Base-by-base conservation (phyloP, 2,329 filamentous ascomycete species). In the Emmonsia crescens region DNA sequence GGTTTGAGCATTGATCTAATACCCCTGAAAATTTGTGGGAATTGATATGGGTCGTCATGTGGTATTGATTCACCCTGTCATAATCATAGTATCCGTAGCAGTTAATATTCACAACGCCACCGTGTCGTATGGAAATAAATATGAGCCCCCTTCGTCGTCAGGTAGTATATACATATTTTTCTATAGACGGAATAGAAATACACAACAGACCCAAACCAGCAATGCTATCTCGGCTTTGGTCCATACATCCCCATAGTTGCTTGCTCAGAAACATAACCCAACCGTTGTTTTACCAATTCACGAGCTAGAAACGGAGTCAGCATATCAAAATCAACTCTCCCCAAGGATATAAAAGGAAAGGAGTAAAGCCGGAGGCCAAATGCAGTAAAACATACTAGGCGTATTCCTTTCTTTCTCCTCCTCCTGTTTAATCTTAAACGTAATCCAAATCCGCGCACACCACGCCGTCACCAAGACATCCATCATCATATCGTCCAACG, bases 391-490 rank as follows among this genome's bases (percentile, higher is more conserved):
- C 59, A 42, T 57, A 62, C 64, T 40, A 4, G 27, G 9, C 8
- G 6, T n/a, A 44, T 29, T 21, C 24, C 44, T 60, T 31, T 55
- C 54, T 12, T 56, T 57, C 42, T 40, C 59, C 6, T 60, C 60
- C 5, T 59, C 64, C 38, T 57, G 51, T n/a, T 19, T 33, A 31
- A 59, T 31, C 42, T 66, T 64, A 5, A 52, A 49, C 21, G 44
- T 51, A 40, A 60, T 52, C 65, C 65, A 66, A 33, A 65, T 62
- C 56, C 60, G 62, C 36, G 65, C 64, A 60, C 65, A 66, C 64
- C 64, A 65, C 27, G 62, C 64, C 38, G 63, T 63, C 8, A 66
- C 61, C 36, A 66, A 33, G 12, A 60, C 57, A 60, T 65, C 64
- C 29, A 62, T 61, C 55, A 66, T 58, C n/a, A 36, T 31, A 51